Evolutionary conservation across 305 asterid genomes (phyloP).

Genomic region (Nicotiana rustica): DNA sequence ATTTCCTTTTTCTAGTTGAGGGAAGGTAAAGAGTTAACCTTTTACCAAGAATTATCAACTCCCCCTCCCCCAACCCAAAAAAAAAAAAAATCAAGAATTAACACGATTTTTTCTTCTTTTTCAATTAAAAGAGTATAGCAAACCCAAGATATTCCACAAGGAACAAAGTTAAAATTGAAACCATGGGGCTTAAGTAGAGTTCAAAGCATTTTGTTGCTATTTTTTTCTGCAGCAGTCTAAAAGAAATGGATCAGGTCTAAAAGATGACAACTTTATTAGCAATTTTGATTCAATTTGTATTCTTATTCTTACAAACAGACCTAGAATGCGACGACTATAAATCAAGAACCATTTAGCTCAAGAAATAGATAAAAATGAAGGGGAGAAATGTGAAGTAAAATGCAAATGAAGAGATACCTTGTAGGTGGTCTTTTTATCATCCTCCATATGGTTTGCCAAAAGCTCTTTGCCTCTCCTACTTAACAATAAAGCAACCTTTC

Average conservation of each 20-base stretch:
- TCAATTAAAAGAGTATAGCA: background rate
- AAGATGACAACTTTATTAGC: background rate
- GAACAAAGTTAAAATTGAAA: background rate
- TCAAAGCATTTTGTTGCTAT: background rate
- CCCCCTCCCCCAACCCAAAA: too few species aligned
- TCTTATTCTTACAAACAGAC: background rate
- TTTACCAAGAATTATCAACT: too few species aligned
- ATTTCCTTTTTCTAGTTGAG: background rate
- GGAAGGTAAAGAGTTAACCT: background rate
- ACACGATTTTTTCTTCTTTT: too few species aligned
- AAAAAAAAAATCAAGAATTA: too few species aligned
- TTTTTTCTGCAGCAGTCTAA: background rate
- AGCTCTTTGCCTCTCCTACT: background rate
- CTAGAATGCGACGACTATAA: background rate
- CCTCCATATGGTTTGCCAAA: slow-evolving; percentile 25
- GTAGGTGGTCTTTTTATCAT: slow-evolving; percentile 22
- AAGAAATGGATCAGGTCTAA: slow-evolving; percentile 15
- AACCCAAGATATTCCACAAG: background rate
- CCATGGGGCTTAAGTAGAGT: too few species aligned
- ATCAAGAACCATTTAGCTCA: background rate
- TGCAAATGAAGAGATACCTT: background rate
- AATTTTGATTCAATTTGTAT: slow-evolving; percentile 9
- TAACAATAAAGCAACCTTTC: background rate
- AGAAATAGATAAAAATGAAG: background rate
- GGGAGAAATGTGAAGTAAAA: background rate